Conservation (phyloP, 139 green algal species). For the Zygnema circumcarinatum region DNA sequence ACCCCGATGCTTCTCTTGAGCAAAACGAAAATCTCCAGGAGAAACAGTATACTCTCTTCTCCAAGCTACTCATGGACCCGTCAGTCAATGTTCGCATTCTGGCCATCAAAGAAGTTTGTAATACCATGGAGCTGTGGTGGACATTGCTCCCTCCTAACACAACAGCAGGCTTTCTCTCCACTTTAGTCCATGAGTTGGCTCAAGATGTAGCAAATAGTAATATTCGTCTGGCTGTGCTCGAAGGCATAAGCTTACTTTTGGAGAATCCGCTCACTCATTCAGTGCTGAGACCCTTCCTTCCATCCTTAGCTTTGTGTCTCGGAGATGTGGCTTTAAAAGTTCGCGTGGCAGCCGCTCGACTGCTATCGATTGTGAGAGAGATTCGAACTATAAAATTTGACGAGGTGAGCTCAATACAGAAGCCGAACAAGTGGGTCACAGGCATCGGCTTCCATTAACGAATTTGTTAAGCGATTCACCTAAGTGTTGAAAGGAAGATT, state of each 20-base stretch:
- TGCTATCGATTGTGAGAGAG: too few species aligned
- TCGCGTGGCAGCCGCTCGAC: neutral
- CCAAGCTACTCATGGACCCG: slow-evolving; percentile 68
- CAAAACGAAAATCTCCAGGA: slow-evolving; percentile 73
- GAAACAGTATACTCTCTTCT: slow-evolving; percentile 64
- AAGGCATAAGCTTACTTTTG: slow-evolving; percentile 16
- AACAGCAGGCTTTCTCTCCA: slow-evolving; percentile 52
- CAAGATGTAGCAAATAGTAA: slow-evolving; percentile 23
- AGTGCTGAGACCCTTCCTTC: neutral
- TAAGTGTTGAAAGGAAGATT: neutral
- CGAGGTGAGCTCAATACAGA: too few species aligned
- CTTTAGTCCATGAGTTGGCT: slow-evolving; percentile 72
- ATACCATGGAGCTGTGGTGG: slow-evolving; percentile 79
- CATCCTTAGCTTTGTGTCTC: neutral
- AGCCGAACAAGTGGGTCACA: too few species aligned
- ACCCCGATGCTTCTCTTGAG: slow-evolving; percentile 59
- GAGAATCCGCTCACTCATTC: neutral
- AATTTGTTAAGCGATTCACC: neutral
- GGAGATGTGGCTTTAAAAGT: neutral
- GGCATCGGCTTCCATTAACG: too few species aligned
- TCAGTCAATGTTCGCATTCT: slow-evolving; percentile 71
- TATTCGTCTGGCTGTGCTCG: slow-evolving; percentile 36
- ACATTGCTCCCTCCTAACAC: slow-evolving; percentile 79
- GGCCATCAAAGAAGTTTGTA: slow-evolving; percentile 67
- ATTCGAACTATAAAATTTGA: too few species aligned